phyloP scores from a whole-genome alignment of 495 filamentous ascomycete genomes.

The Cairneyella variabilis region DNA sequence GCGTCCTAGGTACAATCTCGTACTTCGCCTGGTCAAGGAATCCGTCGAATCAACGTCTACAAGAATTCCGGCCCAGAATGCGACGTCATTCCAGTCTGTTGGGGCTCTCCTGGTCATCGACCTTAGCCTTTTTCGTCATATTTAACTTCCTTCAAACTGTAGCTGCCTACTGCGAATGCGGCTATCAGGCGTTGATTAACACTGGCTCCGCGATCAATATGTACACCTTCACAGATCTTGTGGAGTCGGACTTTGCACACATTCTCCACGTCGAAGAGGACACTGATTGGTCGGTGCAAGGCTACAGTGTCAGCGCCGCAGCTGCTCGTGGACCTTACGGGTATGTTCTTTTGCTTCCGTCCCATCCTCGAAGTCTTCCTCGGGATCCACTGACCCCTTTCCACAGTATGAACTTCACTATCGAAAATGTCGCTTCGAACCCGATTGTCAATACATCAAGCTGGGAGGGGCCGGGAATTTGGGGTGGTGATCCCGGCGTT shows the following conservation, averaged over 20 bases:
- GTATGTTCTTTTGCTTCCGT: slow-evolving; percentile 29
- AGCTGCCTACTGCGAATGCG: slow-evolving; percentile 64
- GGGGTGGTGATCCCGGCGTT: slow-evolving; percentile 52
- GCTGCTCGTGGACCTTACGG: slow-evolving; percentile 60
- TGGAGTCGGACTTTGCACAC: slow-evolving; percentile 67
- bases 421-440: slow-evolving; percentile 52
- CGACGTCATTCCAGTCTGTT: too few relatives aligned
- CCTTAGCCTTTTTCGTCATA: not conserved
- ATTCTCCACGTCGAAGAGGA: slow-evolving; percentile 40
- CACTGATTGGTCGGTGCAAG: slow-evolving; percentile 60
- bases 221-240: slow-evolving; percentile 58
- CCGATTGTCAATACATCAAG: slow-evolving; percentile 34
- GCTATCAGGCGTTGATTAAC: slow-evolving; percentile 46
- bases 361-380: not conserved
- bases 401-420: slow-evolving; percentile 36
- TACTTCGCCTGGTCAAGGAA: too few relatives aligned
- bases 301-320: slow-evolving; percentile 53
- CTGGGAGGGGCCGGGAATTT: slow-evolving; percentile 35
- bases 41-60: too few relatives aligned
- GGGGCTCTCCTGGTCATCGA: too few relatives aligned
- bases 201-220: slow-evolving; percentile 40
- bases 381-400: not conserved
- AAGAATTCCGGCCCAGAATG: too few relatives aligned
- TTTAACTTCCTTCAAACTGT: slow-evolving; percentile 1
- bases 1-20: too few relatives aligned